phyloP scores from a whole-genome alignment of 108 stramenopile genomes.

The Nitzschia inconspicua region DNA sequence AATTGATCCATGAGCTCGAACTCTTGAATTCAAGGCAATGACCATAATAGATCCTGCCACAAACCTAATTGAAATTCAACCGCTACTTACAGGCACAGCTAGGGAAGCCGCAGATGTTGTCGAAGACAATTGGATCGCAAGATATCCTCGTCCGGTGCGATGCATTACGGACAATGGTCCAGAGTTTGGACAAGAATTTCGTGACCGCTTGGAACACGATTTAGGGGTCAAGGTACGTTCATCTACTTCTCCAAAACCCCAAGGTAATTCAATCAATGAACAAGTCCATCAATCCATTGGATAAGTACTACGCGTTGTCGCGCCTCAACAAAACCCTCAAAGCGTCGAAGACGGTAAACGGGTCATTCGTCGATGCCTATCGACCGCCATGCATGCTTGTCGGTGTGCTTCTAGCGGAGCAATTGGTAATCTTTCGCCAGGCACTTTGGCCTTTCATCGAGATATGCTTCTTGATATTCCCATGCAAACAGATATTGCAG shows the following conservation, averaged over 20 bases:
- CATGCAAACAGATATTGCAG: constrained; percentile 21
- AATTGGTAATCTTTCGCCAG: constrained; percentile 28
- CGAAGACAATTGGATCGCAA: constrained; percentile 31
- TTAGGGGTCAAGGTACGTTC: constrained; percentile 20
- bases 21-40: constrained; percentile 3
- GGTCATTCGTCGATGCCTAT: constrained; percentile 20
- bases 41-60: constrained; percentile 20
- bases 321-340: constrained; percentile 17
- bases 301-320: constrained; percentile 14
- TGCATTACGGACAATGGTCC: constrained; percentile 34
- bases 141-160: constrained; percentile 35
- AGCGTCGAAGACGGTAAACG: constrained; percentile 4
- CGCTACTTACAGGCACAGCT: constrained; percentile 11
- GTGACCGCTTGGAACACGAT: constrained; percentile 14
- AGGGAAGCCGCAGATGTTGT: constrained; percentile 24
- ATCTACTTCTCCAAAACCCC: constrained; percentile 39
- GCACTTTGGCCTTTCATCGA: constrained; percentile 29
- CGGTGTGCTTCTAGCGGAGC: constrained; percentile 6
- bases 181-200: constrained; percentile 43
- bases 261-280: constrained; percentile 39
- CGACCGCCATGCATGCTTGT: constrained; percentile 30
- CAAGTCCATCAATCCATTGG: constrained; percentile 35
- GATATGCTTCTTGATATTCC: constrained; percentile 45
- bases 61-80: constrained; percentile 15
- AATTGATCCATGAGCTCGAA: neutral